Conservation (phyloP, 352 stramenopile genomes). For the Saprolegnia parasitica region DNA sequence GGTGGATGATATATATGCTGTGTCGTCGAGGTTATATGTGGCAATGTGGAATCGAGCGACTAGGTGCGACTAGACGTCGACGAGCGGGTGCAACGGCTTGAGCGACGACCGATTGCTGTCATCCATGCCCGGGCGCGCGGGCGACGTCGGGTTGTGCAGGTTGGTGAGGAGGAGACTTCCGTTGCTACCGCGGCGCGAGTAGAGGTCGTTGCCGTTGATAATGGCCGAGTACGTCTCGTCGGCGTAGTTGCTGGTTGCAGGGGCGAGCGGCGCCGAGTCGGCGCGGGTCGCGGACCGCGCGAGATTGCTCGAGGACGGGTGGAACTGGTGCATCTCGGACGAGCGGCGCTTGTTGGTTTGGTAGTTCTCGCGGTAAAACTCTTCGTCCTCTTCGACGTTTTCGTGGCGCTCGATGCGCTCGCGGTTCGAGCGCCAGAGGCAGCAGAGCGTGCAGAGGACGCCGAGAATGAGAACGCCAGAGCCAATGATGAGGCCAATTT, state of each 20-base stretch:
- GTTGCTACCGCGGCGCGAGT: conserved; percentile 10
- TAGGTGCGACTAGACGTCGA: background rate
- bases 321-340: conserved; percentile 9
- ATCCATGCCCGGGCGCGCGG: background rate
- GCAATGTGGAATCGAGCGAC: too few species aligned
- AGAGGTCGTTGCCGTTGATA: conserved; percentile 17
- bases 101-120: background rate
- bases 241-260: background rate
- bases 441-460: conserved; percentile 14
- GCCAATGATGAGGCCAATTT: conserved; percentile 26
- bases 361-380: conserved; percentile 29
- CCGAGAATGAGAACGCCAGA: conserved; percentile 27
- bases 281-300: conserved; percentile 2
- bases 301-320: background rate
- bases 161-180: background rate
- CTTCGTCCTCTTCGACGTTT: conserved; percentile 13
- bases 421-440: conserved; percentile 11
- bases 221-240: conserved; percentile 18
- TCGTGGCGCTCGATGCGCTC: conserved; percentile 15
- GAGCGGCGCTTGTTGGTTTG: conserved; percentile 18
- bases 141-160: background rate
- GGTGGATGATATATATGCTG: background rate
- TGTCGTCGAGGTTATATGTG: background rate
- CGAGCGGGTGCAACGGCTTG: conserved; percentile 6
- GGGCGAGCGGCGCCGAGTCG: conserved; percentile 5